phyloP scores from a whole-genome alignment of 2,329 filamentous ascomycete species.

The Cladosporium sp. region DNA sequence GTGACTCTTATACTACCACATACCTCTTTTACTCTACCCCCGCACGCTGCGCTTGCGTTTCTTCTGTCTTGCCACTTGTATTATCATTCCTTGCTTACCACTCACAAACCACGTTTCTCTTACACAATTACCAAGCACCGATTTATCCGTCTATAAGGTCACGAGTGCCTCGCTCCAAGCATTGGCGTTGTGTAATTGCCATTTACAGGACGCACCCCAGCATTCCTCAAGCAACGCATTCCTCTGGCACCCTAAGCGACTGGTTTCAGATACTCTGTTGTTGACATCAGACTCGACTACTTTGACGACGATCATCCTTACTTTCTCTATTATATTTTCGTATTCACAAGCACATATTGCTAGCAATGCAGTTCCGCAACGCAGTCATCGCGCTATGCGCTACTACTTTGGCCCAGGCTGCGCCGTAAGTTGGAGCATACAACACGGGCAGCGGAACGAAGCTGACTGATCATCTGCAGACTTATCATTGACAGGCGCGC shows the following conservation, averaged over 20 bases:
- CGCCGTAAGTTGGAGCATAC: not conserved
- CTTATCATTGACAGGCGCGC: not conserved
- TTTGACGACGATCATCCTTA: not conserved
- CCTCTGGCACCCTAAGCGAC: constrained; percentile 11
- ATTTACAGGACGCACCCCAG: constrained; percentile 5
- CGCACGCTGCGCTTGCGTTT: not conserved
- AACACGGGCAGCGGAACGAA: not conserved
- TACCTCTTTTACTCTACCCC: too few species aligned
- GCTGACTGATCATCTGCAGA: not conserved
- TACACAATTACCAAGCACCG: not conserved
- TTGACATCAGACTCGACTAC: not conserved
- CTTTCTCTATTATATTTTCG: not conserved
- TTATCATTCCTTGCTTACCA: not conserved
- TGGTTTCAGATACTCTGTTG: not conserved
- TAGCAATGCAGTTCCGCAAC: constrained; percentile 6
- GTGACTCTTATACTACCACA: not conserved
- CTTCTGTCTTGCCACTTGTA: not conserved
- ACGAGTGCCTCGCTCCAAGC: not conserved
- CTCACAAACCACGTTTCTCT: not conserved
- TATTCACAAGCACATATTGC: not conserved
- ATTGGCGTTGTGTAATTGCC: not conserved
- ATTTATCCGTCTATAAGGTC: not conserved
- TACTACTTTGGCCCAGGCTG: not conserved
- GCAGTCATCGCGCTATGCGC: constrained; percentile 9
- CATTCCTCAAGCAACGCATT: constrained; percentile 13